phyloP scores from a whole-genome alignment of 2,329 filamentous ascomycete genomes.

The Keithomyces neogunnii region DNA sequence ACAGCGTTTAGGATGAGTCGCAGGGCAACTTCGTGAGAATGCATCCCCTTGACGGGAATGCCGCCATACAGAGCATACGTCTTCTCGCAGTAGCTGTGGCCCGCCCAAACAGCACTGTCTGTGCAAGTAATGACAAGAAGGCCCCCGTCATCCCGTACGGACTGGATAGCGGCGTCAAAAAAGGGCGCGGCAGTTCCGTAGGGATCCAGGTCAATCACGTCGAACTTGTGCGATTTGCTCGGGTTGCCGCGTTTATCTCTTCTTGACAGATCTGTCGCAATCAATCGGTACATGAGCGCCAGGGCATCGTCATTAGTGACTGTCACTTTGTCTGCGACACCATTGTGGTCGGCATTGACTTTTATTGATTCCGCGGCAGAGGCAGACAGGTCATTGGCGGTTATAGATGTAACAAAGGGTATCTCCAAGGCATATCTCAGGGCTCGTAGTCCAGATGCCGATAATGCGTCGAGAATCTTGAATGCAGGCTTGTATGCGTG shows the following conservation, averaged over 20 bases:
- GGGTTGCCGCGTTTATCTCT: slow-evolving; percentile 30
- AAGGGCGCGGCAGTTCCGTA: slow-evolving; percentile 93
- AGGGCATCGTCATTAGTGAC: slow-evolving; percentile 76
- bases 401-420: slow-evolving; percentile 71
- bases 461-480: slow-evolving; percentile 89
- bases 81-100: slow-evolving; percentile 90
- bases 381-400: slow-evolving; percentile 80
- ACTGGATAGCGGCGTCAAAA: slow-evolving; percentile 82
- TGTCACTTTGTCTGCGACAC: slow-evolving; percentile 59
- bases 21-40: slow-evolving; percentile 83
- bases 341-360: slow-evolving; percentile 78
- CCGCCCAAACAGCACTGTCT: slow-evolving; percentile 91
- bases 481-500: slow-evolving; percentile 42
- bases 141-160: slow-evolving; percentile 74
- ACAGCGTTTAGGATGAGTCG: slow-evolving; percentile 79
- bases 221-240: slow-evolving; percentile 52
- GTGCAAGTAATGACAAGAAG: slow-evolving; percentile 94
- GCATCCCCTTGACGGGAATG: slow-evolving; percentile 71
- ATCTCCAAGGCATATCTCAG: slow-evolving; percentile 88
- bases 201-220: slow-evolving; percentile 93
- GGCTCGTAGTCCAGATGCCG: slow-evolving; percentile 84
- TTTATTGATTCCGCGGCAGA: slow-evolving; percentile 74
- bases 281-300: slow-evolving; percentile 77
- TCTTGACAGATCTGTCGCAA: slow-evolving; percentile 44
- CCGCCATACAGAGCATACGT: slow-evolving; percentile 91